A percentile compares a stretch with the other conserved stretches of the same genome.
Conservation (phyloP, 306 rosid species). For the Senna siamea region DNA sequence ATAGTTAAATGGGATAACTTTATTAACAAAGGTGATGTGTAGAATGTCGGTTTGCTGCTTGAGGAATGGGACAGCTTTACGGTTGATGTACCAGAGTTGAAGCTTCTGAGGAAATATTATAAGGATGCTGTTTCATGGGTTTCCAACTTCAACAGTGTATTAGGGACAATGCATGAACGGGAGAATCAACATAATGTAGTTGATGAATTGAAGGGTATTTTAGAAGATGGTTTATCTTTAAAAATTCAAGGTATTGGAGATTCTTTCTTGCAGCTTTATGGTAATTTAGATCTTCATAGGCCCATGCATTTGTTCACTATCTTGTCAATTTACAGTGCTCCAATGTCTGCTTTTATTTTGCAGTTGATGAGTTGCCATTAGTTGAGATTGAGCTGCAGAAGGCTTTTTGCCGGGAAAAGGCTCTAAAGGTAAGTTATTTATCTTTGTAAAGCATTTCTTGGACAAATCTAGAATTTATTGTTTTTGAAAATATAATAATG, state of each 20-base stretch:
- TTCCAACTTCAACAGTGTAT: conserved; percentile 58
- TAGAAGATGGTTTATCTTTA: conserved; percentile 72
- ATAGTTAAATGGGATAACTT: conserved; percentile 31
- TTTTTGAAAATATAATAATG: conserved; percentile 19
- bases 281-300: conserved; percentile 19
- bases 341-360: conserved; percentile 43
- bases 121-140: conserved; percentile 71
- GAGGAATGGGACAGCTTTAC: conserved; percentile 59
- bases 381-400: conserved; percentile 84
- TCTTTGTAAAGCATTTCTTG: conserved; percentile 15
- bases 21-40: conserved; percentile 46
- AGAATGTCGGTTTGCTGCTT: conserved; percentile 74
- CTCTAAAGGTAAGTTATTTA: conserved; percentile 53
- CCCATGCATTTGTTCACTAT: conserved; percentile 32
- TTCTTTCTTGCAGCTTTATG: conserved; percentile 17
- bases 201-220: conserved; percentile 61
- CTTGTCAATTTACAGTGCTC: conserved; percentile 36
- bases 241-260: conserved; percentile 72
- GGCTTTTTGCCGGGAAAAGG: conserved; percentile 80
- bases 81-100: conserved; percentile 79
- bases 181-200: conserved; percentile 65
- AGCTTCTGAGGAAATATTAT: conserved; percentile 66
- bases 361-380: conserved; percentile 83
- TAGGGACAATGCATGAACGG: conserved; percentile 54
- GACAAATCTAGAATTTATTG: background rate